phyloP scores from a whole-genome alignment of 306 rosid genomes.

The Begonia loranthoides region DNA sequence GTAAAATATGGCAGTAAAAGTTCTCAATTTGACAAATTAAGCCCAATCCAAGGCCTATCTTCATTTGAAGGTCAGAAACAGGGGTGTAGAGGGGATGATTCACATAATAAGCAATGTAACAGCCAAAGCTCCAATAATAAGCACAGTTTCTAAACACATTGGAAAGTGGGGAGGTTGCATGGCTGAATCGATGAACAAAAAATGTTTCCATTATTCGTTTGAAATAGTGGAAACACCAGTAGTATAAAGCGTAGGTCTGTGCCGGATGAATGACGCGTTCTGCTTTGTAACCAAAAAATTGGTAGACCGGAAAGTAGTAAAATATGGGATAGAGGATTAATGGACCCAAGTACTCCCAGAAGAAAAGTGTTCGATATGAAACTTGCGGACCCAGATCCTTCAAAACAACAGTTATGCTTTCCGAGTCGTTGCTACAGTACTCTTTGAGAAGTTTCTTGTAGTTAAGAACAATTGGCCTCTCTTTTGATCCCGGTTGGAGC shows the following conservation, averaged over 20 bases:
- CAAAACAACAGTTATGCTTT: constrained; percentile 49
- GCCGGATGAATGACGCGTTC: constrained; percentile 65
- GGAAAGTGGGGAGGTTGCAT: constrained; percentile 89
- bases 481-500: constrained; percentile 66
- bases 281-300: constrained; percentile 54
- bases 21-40: constrained; percentile 56
- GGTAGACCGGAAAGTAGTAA: constrained; percentile 68
- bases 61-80: constrained; percentile 74
- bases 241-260: constrained; percentile 89
- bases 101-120: constrained; percentile 63
- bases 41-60: constrained; percentile 82
- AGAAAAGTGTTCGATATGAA: constrained; percentile 71
- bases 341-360: constrained; percentile 91
- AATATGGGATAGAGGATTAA: constrained; percentile 80
- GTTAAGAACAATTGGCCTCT: constrained; percentile 59
- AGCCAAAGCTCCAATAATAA: constrained; percentile 87
- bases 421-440: constrained; percentile 44
- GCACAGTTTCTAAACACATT: constrained; percentile 96
- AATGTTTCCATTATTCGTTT: constrained; percentile 91
- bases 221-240: constrained; percentile 92
- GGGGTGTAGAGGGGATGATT: constrained; percentile 94
- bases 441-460: constrained; percentile 66
- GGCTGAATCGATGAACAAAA: constrained; percentile 94
- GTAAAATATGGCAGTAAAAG: constrained; percentile 74
- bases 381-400: constrained; percentile 96